A percentile compares a stretch with the other conserved stretches of the same genome.
Conservation (phyloP, 2,329 filamentous ascomycete species). For the Hymenoscyphus albidus region DNA sequence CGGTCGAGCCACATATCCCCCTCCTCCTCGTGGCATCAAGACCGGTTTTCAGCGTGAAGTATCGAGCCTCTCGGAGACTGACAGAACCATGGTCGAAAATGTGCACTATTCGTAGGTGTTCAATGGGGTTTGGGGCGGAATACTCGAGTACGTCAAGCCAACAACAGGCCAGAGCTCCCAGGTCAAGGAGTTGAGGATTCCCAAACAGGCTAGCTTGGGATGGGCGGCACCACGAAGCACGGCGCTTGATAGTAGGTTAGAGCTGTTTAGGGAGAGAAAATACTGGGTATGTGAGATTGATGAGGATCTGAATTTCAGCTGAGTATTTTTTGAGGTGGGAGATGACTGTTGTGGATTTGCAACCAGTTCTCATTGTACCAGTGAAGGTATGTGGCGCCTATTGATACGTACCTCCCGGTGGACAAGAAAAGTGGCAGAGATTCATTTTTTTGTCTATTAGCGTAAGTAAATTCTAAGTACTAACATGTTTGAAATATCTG, state of each 20-base stretch:
- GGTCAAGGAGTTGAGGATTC: slow-evolving; percentile 1
- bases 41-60: slow-evolving; percentile 2
- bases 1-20: slow-evolving; percentile 82
- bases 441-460: too few species aligned
- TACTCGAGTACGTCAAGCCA: not conserved
- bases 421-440: too few species aligned
- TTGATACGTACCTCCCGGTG: too few species aligned
- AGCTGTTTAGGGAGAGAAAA: not conserved
- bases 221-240: not conserved
- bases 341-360: too few species aligned
- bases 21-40: slow-evolving; percentile 9
- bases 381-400: too few species aligned
- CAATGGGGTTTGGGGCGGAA: not conserved
- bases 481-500: too few species aligned
- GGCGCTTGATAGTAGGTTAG: not conserved
- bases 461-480: too few species aligned
- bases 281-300: too few species aligned
- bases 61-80: slow-evolving; percentile 1
- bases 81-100: not conserved
- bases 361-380: too few species aligned
- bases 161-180: not conserved
- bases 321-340: too few species aligned
- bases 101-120: not conserved
- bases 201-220: not conserved
- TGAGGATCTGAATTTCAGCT: too few species aligned